phyloP scores from a whole-genome alignment of 2,329 filamentous ascomycete genomes.

The Scolecobasidium constrictum region DNA sequence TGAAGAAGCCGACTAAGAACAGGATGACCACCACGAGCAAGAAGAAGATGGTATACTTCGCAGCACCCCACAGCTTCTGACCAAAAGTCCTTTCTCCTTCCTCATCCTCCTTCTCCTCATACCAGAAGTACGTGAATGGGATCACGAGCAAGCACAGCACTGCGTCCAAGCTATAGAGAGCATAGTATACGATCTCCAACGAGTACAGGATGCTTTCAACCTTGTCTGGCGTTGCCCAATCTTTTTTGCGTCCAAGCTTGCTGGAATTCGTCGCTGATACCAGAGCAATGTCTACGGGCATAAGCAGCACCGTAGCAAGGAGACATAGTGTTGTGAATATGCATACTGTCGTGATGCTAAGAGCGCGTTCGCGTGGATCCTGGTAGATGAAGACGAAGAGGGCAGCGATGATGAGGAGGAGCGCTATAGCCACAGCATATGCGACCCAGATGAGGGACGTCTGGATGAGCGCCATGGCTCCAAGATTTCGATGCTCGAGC shows the following conservation, averaged over 20 bases:
- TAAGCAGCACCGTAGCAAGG: conserved; percentile 80
- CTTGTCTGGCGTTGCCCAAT: conserved; percentile 80
- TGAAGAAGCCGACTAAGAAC: conserved; percentile 89
- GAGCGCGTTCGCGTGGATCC: conserved; percentile 73
- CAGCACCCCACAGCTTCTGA: conserved; percentile 66
- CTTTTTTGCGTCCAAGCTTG: conserved; percentile 71
- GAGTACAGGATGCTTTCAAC: conserved; percentile 70
- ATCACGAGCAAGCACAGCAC: conserved; percentile 80
- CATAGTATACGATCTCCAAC: conserved; percentile 83
- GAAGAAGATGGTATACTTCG: conserved; percentile 86
- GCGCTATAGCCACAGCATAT: conserved; percentile 70
- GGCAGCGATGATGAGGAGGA: conserved; percentile 66
- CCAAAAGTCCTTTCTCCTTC: conserved; percentile 62
- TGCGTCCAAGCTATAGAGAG: conserved; percentile 83
- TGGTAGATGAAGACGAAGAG: conserved; percentile 91
- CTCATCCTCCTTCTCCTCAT: conserved; percentile 80
- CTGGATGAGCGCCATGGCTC: conserved; percentile 59
- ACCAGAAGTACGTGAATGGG: conserved; percentile 96
- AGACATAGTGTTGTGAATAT: conserved; percentile 79
- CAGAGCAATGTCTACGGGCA: conserved; percentile 91
- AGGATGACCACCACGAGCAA: conserved; percentile 67
- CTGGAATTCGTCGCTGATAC: conserved; percentile 78
- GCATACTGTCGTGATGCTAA: conserved; percentile 70
- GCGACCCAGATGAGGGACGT: conserved; percentile 90
- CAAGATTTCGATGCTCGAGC: not conserved